Conservation (phyloP, 2,329 filamentous ascomycete species). For the Penicillium verrucosum region DNA sequence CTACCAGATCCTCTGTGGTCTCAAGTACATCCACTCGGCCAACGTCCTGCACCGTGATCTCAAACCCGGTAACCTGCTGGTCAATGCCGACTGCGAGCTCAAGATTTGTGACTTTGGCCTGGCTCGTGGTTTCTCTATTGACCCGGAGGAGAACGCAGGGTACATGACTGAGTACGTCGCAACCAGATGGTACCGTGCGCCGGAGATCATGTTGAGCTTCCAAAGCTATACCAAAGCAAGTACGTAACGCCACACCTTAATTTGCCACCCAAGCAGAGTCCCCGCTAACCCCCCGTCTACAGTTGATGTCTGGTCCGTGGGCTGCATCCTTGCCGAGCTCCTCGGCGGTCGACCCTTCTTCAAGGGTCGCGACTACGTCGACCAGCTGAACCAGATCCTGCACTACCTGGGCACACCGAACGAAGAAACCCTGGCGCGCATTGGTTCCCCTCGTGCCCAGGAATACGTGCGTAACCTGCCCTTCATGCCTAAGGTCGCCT, state of each 20-base stretch:
- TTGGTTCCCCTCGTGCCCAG: conserved; percentile 91
- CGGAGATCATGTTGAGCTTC: conserved; percentile 99
- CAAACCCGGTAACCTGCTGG: conserved; percentile 93
- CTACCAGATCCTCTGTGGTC: conserved; percentile 97
- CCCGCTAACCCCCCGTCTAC: not conserved
- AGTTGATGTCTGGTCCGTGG: conserved; percentile 99
- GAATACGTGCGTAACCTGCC: conserved; percentile 97
- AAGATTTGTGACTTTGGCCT: conserved; percentile 99
- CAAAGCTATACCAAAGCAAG: conserved; percentile 99
- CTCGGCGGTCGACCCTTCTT: conserved; percentile 97
- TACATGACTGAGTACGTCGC: conserved; percentile 99
- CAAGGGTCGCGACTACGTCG: conserved; percentile 98
- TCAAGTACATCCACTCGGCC: conserved; percentile 99
- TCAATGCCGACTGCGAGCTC: conserved; percentile 98
- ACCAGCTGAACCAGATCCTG: conserved; percentile 98
- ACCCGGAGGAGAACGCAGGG: conserved; percentile 95
- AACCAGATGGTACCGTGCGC: conserved; percentile 96
- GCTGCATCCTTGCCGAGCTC: conserved; percentile 94
- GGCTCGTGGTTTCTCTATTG: conserved; percentile 92
- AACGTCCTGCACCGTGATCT: conserved; percentile 96
- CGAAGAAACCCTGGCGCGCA: conserved; percentile 88
- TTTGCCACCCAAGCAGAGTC: not conserved
- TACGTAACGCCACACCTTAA: conserved; percentile 57
- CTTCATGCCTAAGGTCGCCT: conserved; percentile 89
- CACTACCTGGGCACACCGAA: conserved; percentile 97